These are phyloP conservation scores for Fraxinus pennsylvanica DNA, from an alignment of 257 asterid genomes.

Conservation along the genomic window DNA sequence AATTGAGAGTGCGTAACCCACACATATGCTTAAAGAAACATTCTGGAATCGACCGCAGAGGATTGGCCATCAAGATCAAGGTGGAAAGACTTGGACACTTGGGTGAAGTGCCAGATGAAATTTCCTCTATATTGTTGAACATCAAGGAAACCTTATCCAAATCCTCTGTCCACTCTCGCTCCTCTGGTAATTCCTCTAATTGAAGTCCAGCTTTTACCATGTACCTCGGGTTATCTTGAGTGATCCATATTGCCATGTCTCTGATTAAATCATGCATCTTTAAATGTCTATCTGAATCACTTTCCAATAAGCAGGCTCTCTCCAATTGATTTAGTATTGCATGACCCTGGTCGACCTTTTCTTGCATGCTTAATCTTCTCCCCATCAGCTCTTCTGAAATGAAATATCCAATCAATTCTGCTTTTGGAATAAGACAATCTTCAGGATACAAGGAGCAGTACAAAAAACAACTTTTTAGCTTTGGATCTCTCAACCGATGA, in stretches of 20 bases:
- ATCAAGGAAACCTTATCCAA: conserved; percentile 14
- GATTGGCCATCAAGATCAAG: not conserved
- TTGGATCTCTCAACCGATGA: not conserved
- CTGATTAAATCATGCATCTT: conserved; percentile 8
- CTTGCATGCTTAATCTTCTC: not conserved
- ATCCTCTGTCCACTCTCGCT: conserved; percentile 3
- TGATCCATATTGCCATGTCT: conserved; percentile 17
- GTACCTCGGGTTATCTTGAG: not conserved
- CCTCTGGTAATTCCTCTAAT: not conserved
- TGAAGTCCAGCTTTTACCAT: conserved; percentile 17
- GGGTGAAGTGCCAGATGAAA: not conserved
- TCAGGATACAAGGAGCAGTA: conserved; percentile 37
- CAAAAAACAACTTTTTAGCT: conserved; percentile 23
- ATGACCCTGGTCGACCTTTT: conserved; percentile 26
- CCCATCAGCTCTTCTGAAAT: conserved; percentile 25
- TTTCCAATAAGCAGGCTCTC: conserved; percentile 24
- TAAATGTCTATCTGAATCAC: not conserved
- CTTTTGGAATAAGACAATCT: not conserved
- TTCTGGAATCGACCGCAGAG: not conserved
- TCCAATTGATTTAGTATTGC: conserved; percentile 24
- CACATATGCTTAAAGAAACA: conserved; percentile 7
- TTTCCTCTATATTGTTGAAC: not conserved
- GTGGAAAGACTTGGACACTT: conserved; percentile 3
- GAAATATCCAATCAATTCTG: conserved; percentile 12
- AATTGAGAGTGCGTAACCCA: conserved; percentile 2